Evolutionary conservation across 2,329 filamentous ascomycete species (phyloP), one percentile per base, ranked within the genome.

Genomic region (Didymellaceae sp.): DNA sequence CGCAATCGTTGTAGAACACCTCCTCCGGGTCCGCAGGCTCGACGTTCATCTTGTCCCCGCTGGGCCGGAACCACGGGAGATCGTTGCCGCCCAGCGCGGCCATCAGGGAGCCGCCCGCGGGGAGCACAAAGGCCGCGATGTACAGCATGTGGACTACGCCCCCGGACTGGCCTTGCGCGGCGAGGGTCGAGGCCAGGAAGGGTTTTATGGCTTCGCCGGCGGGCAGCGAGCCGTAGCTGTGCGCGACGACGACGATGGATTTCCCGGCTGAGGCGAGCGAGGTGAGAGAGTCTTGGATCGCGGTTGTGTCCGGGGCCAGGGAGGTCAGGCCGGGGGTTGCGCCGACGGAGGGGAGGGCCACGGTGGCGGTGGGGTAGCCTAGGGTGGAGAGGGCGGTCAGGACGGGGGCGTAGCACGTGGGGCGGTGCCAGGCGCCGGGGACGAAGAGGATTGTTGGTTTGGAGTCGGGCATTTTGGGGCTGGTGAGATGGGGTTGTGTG

Each of bases 341-440:
- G 16, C 40, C 34, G 0, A 40, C 33, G 10, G 46, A 50, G 16
- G 46, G 17, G n/a, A 34, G 40, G 3, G 28, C 34, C 14, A 30
- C 40, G n/a, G 34, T 50, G 7, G 33, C 46, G 1, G 34, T 45
- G 9, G 18, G 11, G 34, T 45, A 50, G 40, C 40, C 34, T 11
- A 9, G 26, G n/a, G 33, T 9, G 8, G 28, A 2, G 3, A 50
- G 40, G 1, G 11, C 2, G 4, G 17, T 5, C 10, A 50, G 28
- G 3, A 45, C 22, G n/a, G 34, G 47, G 10, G 13, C 9, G 28
- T 34, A 50, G 34, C 40, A 50, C 0, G 34, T 5, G 7, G 47
- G 8, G 18, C 18, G 39, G 34, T 50, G 47, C 40, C 47, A 50
- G 34, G 47, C 47, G 34, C 47, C 47, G 24, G 47, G 47, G 22